Conservation (phyloP, 2,329 filamentous ascomycete genomes). For the Colletotrichum liriopes region DNA sequence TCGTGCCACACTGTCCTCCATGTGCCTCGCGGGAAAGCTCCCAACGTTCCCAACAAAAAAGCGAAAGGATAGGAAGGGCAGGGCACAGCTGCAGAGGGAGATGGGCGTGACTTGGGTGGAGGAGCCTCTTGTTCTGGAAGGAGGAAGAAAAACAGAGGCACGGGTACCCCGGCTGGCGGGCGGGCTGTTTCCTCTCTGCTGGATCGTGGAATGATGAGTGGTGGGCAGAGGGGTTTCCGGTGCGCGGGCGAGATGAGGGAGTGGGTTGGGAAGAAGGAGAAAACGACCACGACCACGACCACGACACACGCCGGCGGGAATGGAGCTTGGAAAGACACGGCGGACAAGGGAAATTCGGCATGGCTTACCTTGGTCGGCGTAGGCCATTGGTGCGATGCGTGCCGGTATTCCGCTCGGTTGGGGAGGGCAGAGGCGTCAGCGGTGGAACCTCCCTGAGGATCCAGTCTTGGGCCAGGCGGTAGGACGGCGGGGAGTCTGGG, state of each 20-base stretch:
- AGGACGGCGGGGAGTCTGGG: conserved; percentile 39
- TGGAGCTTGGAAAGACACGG: conserved; percentile 29
- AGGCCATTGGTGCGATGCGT: conserved; percentile 32
- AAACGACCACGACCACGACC: neutral
- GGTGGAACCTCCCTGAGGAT: conserved; percentile 21
- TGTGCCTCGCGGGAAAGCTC: conserved; percentile 25
- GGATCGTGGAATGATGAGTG: conserved; percentile 26
- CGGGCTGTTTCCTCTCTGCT: conserved; percentile 26
- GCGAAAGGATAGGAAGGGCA: neutral
- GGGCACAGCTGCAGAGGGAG: neutral
- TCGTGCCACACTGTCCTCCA: conserved; percentile 25
- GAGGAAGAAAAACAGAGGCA: conserved; percentile 6
- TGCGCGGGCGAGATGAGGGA: neutral
- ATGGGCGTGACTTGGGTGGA: neutral
- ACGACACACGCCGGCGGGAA: neutral
- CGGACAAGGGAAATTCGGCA: conserved; percentile 24
- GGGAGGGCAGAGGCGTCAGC: conserved; percentile 19
- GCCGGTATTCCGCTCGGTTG: conserved; percentile 37
- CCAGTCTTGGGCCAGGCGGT: conserved; percentile 24
- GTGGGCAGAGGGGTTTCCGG: conserved; percentile 17
- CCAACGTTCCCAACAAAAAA: conserved; percentile 37
- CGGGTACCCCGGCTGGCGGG: conserved; percentile 23
- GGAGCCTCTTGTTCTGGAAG: conserved; percentile 17
- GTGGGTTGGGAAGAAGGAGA: conserved; percentile 10
- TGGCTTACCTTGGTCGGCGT: conserved; percentile 36